Conservation (phyloP, 805 yeast genomes). For the Monosporozyma unispora region DNA sequence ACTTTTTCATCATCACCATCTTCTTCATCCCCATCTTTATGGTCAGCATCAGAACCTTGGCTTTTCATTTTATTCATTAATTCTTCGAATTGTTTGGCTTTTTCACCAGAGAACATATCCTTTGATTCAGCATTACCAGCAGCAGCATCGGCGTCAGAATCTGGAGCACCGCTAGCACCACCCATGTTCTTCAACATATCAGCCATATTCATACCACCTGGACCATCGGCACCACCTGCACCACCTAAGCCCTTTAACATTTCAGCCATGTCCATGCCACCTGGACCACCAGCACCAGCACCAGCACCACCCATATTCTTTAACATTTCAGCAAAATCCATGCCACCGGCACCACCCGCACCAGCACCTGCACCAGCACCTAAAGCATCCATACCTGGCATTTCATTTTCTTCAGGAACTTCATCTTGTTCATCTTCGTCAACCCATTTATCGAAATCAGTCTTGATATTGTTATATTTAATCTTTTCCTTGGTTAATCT, state of each 20-base stretch:
- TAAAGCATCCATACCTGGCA: conserved; percentile 30
- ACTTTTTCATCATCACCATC: neutral
- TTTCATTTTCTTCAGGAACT: conserved; percentile 27
- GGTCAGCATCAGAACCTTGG: conserved; percentile 5
- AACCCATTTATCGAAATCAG: conserved; percentile 96
- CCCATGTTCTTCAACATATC: conserved; percentile 12
- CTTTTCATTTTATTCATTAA: conserved; percentile 6
- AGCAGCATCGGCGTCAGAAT: conserved; percentile 16
- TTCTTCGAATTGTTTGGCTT: conserved; percentile 1
- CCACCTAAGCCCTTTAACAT: conserved; percentile 26
- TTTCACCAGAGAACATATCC: conserved; percentile 7
- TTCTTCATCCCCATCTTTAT: conserved; percentile 5
- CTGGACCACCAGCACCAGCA: conserved; percentile 31
- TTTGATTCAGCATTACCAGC: conserved; percentile 21
- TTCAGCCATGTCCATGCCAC: conserved; percentile 16
- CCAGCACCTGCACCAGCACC: conserved; percentile 30
- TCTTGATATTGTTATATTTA: conserved; percentile 71
- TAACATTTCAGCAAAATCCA: conserved; percentile 29
- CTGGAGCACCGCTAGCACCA: conserved; percentile 9
- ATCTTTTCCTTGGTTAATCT: conserved; percentile 81
- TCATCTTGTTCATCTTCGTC: conserved; percentile 97
- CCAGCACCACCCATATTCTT: conserved; percentile 30
- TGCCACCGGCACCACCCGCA: conserved; percentile 26
- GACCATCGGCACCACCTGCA: conserved; percentile 21
- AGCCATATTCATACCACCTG: conserved; percentile 26